These are phyloP conservation scores for Globisporangium irregulare DNA, from an alignment of 352 stramenopile genomes.

Conservation along the genomic window DNA sequence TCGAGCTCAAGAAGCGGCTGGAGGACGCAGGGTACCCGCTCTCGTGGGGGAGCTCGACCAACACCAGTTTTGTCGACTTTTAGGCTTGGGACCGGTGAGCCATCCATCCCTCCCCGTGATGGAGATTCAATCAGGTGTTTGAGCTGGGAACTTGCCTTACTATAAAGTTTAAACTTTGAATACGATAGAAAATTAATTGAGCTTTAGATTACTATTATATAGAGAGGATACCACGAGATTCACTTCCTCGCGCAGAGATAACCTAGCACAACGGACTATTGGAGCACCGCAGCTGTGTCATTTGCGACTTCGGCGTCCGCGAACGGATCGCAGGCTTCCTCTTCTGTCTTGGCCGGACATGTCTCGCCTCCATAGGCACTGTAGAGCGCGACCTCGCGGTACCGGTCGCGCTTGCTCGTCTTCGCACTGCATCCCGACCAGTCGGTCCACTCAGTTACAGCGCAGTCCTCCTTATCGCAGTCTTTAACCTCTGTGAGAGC, in stretches of 20 bases:
- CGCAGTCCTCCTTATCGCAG: slow-evolving; percentile 49
- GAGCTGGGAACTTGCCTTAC: too few relatives aligned
- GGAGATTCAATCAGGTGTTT: background rate
- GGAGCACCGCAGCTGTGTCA: background rate
- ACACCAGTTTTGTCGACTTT: slow-evolving; percentile 27
- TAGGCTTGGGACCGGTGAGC: background rate
- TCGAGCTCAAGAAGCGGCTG: slow-evolving; percentile 85
- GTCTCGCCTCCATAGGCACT: slow-evolving; percentile 27
- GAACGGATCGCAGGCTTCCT: slow-evolving; percentile 26
- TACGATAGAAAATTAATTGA: background rate
- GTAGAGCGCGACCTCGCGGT: slow-evolving; percentile 34
- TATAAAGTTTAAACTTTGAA: background rate
- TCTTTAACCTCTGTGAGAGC: slow-evolving; percentile 17
- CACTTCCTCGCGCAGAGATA: background rate
- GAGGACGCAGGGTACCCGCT: slow-evolving; percentile 87
- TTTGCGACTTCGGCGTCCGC: slow-evolving; percentile 4
- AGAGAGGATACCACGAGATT: background rate
- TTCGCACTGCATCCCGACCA: slow-evolving; percentile 54
- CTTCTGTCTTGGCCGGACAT: slow-evolving; percentile 29
- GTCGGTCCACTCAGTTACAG: slow-evolving; percentile 37
- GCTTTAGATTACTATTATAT: background rate
- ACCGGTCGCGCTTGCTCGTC: slow-evolving; percentile 29
- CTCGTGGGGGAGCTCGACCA: slow-evolving; percentile 59
- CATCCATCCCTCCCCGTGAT: background rate
- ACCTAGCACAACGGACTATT: background rate